These are phyloP conservation scores for Cercospora sojina DNA, from an alignment of 2,329 filamentous ascomycete genomes.

Conservation along the genomic window DNA sequence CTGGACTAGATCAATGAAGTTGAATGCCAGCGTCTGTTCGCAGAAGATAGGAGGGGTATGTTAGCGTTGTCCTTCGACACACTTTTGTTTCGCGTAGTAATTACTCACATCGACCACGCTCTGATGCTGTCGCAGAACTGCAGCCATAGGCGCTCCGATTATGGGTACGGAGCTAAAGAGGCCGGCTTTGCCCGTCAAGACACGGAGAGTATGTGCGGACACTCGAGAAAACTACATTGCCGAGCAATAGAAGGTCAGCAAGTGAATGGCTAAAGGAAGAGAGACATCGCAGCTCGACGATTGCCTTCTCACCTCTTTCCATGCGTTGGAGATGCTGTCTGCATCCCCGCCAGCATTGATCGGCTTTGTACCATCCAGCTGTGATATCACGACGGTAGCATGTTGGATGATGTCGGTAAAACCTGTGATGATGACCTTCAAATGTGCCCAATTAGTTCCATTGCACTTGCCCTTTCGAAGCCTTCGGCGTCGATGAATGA, in stretches of 20 bases:
- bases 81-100: background rate
- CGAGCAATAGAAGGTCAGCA: background rate
- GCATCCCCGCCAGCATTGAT: background rate
- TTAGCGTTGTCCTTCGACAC: background rate
- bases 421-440: background rate
- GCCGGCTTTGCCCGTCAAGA: background rate
- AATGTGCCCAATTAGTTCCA: background rate
- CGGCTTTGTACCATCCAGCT: background rate
- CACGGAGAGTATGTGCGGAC: background rate
- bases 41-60: too few relatives aligned
- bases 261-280: background rate
- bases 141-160: background rate
- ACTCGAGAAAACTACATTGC: background rate
- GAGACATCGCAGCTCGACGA: too few relatives aligned
- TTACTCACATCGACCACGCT: background rate
- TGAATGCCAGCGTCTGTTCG: background rate
- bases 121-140: background rate
- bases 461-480: background rate
- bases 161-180: background rate
- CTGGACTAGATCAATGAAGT: background rate
- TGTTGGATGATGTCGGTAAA: background rate
- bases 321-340: background rate
- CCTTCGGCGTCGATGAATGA: background rate
- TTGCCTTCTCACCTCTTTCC: background rate
- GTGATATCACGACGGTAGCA: background rate